Conservation (phyloP, 768 basidiomycete genomes). For the Leccinum boreale region DNA sequence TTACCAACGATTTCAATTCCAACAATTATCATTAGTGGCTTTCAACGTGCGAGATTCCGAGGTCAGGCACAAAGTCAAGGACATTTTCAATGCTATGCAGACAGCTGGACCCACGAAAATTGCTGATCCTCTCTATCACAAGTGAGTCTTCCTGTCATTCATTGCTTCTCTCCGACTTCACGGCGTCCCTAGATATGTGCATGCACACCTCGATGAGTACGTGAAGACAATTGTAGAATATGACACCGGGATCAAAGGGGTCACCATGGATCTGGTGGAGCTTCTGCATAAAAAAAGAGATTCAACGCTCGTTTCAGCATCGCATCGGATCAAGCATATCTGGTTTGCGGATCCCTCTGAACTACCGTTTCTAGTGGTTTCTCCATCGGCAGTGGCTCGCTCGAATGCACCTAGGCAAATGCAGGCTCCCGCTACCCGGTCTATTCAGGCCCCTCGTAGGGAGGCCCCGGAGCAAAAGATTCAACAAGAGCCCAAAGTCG, state of each 20-base stretch:
- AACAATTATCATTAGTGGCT: conserved; percentile 6
- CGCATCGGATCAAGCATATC: conserved; percentile 28
- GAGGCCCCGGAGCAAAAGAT: background rate
- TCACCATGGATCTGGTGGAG: conserved; percentile 20
- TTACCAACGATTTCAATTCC: background rate
- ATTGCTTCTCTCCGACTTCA: background rate
- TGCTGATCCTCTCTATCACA: conserved; percentile 9
- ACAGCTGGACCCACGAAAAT: background rate
- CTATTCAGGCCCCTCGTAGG: background rate
- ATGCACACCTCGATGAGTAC: conserved; percentile 5
- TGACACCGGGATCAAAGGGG: background rate
- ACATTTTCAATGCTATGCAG: conserved; percentile 10
- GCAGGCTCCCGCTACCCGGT: conserved; percentile 15
- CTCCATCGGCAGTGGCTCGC: conserved; percentile 10
- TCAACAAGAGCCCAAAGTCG: background rate
- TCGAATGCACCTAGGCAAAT: conserved; percentile 13
- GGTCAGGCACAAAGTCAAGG: conserved; percentile 2
- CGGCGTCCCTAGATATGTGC: background rate
- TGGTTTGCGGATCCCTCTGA: conserved; percentile 29
- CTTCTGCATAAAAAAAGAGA: conserved; percentile 18
- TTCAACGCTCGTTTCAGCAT: background rate
- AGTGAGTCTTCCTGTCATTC: background rate
- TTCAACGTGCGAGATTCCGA: conserved; percentile 26
- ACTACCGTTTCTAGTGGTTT: conserved; percentile 27
- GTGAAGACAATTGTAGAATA: conserved; percentile 13